Base-by-base conservation (phyloP, 2,329 filamentous ascomycete genomes). In the Lecanosticta acicola region DNA sequence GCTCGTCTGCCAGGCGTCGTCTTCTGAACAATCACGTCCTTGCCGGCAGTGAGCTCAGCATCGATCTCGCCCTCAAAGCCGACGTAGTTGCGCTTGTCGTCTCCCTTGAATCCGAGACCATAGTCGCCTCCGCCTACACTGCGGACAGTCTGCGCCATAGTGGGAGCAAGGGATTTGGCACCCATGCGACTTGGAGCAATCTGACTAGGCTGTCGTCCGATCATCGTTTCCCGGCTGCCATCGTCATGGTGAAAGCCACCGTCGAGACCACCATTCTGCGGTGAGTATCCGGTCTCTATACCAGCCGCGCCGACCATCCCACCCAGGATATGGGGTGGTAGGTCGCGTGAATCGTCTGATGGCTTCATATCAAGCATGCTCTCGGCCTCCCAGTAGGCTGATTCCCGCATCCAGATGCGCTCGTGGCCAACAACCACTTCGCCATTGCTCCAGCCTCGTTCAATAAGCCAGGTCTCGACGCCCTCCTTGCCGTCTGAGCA, bases 381-480 rank as follows among this genome's bases (percentile, higher is more conserved):
- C 70, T 98, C 93, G 3, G 90, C 91, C 68, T 97, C 91, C 91
- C 91, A 97, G 91, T 93, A 98, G 2, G 90, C 86, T 46, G 74
- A 78, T 68, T 98, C 93, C 40, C 91, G 81, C 73, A 97, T 90
- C 93, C 93, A 98, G 34, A 98, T 82, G 24, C 93, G 85, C 66
- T 97, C 89, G 47, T 82, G 83, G 45, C 93, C 93, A 24, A 97
- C 75, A 3, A 95, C 81, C 1, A 97, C 89, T 68, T 97, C 93
- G 32, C 93, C 93, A 58, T 98, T 98, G 70, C 88, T 96, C 93
- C 93, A 98, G 1, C 93, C 93, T 48, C 93, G 83, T 68, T 97
- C 90, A 40, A 97, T 77, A 47, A 94, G 77, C 88, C 91, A 98
- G 59, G 79, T 94, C 63, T 97, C 88, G 43, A 96, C 89, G 39